Evolutionary conservation across 148 eudicot genomes (phyloP).

Genomic region (Rhododendron mucronatum): DNA sequence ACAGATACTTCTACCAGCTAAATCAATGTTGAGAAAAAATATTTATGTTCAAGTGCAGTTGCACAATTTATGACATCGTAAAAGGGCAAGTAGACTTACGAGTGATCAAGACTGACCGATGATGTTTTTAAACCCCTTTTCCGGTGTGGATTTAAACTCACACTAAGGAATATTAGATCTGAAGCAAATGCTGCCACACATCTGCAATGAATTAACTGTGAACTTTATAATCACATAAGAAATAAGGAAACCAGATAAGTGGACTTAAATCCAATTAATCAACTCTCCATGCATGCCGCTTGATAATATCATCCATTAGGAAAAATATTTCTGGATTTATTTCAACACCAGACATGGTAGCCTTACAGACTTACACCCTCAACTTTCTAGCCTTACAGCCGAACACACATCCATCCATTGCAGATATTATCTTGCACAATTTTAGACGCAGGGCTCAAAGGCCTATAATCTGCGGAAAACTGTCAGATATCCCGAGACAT

Average conservation of each 20-base stretch:
- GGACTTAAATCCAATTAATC: background rate
- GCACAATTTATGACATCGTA: background rate
- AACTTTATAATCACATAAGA: background rate
- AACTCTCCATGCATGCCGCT: background rate
- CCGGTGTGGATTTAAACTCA: constrained; percentile 87
- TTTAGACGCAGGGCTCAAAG: background rate
- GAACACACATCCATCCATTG: background rate
- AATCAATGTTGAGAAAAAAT: background rate
- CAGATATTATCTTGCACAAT: background rate
- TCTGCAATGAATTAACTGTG: constrained; percentile 37
- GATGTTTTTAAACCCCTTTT: constrained; percentile 49
- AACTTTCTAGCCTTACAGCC: background rate
- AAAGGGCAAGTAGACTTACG: constrained; percentile 48
- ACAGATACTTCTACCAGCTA: background rate
- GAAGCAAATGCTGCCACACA: constrained; percentile 89
- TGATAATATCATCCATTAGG: background rate
- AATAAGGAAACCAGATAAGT: background rate
- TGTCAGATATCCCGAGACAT: background rate
- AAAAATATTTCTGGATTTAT: background rate
- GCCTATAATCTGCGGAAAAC: background rate
- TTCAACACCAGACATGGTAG: background rate
- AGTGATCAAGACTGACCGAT: constrained; percentile 79
- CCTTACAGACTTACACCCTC: background rate
- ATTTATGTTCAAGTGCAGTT: background rate
- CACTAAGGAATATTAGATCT: constrained; percentile 71